phyloP scores from a whole-genome alignment of 2,329 filamentous ascomycete species.

The Fusarium praegraminearum region DNA sequence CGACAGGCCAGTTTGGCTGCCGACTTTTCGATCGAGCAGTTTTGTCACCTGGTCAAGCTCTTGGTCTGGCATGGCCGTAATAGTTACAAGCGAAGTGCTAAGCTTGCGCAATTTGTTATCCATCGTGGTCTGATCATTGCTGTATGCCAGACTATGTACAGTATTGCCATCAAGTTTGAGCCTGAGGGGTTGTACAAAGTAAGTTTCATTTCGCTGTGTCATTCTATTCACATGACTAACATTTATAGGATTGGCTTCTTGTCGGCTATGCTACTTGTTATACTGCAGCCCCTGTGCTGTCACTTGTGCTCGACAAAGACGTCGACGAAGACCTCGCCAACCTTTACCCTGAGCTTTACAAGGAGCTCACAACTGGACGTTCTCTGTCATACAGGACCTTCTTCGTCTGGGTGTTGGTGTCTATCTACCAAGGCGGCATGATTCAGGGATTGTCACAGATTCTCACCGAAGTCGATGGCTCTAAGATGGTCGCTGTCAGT shows the following conservation, averaged over 20 bases:
- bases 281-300: slow-evolving; percentile 92
- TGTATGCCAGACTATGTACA: slow-evolving; percentile 97
- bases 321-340: slow-evolving; percentile 95
- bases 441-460: slow-evolving; percentile 96
- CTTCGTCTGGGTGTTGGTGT: slow-evolving; percentile 95
- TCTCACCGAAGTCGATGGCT: slow-evolving; percentile 80
- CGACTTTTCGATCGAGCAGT: slow-evolving; percentile 96
- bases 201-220: slow-evolving; percentile 30
- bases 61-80: slow-evolving; percentile 99
- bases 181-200: slow-evolving; percentile 92
- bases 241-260: slow-evolving; percentile 83
- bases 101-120: slow-evolving; percentile 97
- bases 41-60: slow-evolving; percentile 93
- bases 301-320: slow-evolving; percentile 92
- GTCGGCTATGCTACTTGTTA: slow-evolving; percentile 98
- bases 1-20: slow-evolving; percentile 94
- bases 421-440: slow-evolving; percentile 92
- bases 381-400: slow-evolving; percentile 93
- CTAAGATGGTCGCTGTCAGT: slow-evolving; percentile 86
- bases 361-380: slow-evolving; percentile 90
- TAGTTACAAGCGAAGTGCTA: slow-evolving; percentile 94
- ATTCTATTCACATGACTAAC: slow-evolving; percentile 36
- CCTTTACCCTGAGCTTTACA: slow-evolving; percentile 96
- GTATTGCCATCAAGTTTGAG: slow-evolving; percentile 90
- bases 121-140: slow-evolving; percentile 95